phyloP scores from a whole-genome alignment of 169 alveolate genomes.

The Cryptosporidium canis region DNA sequence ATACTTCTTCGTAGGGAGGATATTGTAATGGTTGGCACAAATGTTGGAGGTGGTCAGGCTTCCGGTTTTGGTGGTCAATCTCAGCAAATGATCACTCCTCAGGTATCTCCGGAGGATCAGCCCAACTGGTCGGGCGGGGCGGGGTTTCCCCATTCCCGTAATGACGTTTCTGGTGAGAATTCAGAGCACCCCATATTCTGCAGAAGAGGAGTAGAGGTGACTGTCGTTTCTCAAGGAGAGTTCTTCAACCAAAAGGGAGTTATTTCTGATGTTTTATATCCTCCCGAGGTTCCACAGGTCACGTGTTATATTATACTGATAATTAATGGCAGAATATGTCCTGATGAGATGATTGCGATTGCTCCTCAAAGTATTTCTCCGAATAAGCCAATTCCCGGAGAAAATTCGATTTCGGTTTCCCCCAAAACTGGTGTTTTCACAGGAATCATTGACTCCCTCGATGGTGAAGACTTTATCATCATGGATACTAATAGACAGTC shows the following conservation, averaged over 20 bases:
- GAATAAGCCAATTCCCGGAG: conserved; percentile 40
- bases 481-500: conserved; percentile 9
- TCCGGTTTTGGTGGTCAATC: conserved; percentile 41
- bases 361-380: conserved; percentile 67
- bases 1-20: conserved; percentile 61
- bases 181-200: conserved; percentile 28
- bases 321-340: conserved; percentile 46
- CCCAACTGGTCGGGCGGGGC: conserved; percentile 55
- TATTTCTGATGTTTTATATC: conserved; percentile 41
- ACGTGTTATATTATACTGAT: conserved; percentile 54
- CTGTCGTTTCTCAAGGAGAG: conserved; percentile 66
- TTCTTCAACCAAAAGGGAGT: conserved; percentile 51
- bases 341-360: conserved; percentile 71
- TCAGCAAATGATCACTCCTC: conserved; percentile 6
- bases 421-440: conserved; percentile 50
- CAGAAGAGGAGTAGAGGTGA: conserved; percentile 60
- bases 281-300: conserved; percentile 65
- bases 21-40: conserved; percentile 20
- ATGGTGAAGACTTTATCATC: conserved; percentile 28
- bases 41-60: neutral
- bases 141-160: neutral
- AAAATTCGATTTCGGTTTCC: conserved; percentile 49
- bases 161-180: neutral
- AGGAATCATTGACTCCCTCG: conserved; percentile 47
- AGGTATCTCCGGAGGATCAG: neutral